Evolutionary conservation across 2,329 filamentous ascomycete genomes (phyloP), one percentile per base, ranked within the genome.

Genomic region (Chaetomiaceae sp.): DNA sequence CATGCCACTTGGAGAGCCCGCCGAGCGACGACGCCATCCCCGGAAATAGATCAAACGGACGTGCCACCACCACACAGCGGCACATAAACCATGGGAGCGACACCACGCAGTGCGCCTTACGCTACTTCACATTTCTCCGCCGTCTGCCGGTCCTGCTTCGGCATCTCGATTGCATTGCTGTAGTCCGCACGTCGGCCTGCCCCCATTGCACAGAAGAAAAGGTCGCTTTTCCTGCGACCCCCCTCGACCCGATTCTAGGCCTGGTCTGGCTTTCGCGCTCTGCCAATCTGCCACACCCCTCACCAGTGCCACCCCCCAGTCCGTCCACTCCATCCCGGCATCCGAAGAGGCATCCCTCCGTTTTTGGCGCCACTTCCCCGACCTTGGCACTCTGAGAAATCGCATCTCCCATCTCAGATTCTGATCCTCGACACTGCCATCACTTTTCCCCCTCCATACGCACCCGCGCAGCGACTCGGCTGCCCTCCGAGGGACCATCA

Each of bases 31-130:
- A 27, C 6, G 6, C 6, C 25, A 6, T 31, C 35, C 48, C 50
- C 56, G 51, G 53, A 55, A 57, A 57, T 54, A 58, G 55, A 55
- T 47, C 50, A 44, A 45, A 53, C 46, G 50, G 45, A 50, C 50
- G 42, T 55, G 48, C 44, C 44, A n/a, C n/a, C 50, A 43, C 50
- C 47, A 48, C 51, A 51, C 50, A 52, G 53, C 53, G 50, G 40
- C 51, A 49, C 48, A 44, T 48, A 47, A 33, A 57, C 45, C 46
- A 59, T 59, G 57, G 54, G 52, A 57, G 42, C 48, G 41, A 51
- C 53, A 58, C 51, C 39, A 50, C 51, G 37, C 46, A 27, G 25
- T 39, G 30, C 40, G 27, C 42, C 43, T 27, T 49, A n/a, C 43
- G 43, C 48, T 49, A 39, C 51, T 49, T 46, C 44, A 30, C 31